These are phyloP conservation scores for Tricladium varicosporioides DNA, from an alignment of 2,329 filamentous ascomycete genomes.

Conservation along the genomic window DNA sequence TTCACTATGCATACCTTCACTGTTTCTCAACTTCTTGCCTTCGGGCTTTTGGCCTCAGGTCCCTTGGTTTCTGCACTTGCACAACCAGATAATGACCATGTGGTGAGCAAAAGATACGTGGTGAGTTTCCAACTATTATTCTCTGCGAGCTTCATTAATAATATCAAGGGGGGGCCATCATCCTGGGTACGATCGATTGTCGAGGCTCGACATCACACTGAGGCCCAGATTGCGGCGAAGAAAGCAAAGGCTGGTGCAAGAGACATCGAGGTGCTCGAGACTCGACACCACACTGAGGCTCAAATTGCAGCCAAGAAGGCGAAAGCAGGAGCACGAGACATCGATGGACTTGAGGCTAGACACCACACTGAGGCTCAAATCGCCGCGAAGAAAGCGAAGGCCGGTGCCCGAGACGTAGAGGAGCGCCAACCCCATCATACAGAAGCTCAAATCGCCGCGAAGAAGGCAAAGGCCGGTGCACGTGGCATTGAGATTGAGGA, in stretches of 20 bases:
- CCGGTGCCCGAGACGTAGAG: neutral
- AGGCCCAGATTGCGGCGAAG: conserved; percentile 21
- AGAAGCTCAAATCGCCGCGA: conserved; percentile 11
- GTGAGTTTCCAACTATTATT: conserved; percentile 6
- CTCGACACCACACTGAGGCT: conserved; percentile 12
- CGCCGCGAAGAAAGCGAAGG: conserved; percentile 4
- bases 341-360: neutral
- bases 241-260: conserved; percentile 9
- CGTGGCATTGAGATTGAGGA: conserved; percentile 3
- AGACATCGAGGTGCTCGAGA: conserved; percentile 9
- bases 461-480: conserved; percentile 8
- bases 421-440: conserved; percentile 5
- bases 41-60: conserved; percentile 29
- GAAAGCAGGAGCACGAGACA: conserved; percentile 1
- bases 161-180: conserved; percentile 5
- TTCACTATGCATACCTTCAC: conserved; percentile 31
- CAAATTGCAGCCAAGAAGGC: conserved; percentile 10
- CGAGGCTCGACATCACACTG: conserved; percentile 22
- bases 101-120: conserved; percentile 18
- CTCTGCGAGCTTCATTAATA: neutral
- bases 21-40: conserved; percentile 25
- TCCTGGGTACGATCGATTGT: conserved; percentile 15
- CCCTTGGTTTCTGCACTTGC: conserved; percentile 24
- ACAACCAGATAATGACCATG: conserved; percentile 16
- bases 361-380: conserved; percentile 11